These are phyloP conservation scores for Umbelopsis ramanniana DNA, from an alignment of 192 early-diverging fungal genomes.

Conservation along the genomic window DNA sequence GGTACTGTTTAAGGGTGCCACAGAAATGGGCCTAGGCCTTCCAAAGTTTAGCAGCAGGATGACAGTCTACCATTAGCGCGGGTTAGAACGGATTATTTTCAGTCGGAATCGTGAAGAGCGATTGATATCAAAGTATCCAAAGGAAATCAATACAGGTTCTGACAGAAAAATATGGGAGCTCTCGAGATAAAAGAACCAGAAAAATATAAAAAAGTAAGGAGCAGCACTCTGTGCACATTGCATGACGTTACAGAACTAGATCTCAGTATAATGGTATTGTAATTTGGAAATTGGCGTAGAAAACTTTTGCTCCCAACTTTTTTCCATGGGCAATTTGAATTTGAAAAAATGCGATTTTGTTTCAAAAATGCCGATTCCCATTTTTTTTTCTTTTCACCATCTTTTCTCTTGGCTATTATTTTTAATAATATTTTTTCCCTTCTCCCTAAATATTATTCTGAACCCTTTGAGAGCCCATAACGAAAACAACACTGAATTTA, in stretches of 20 bases:
- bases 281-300: conserved; percentile 14
- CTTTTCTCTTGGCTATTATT: conserved; percentile 8
- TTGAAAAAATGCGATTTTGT: conserved; percentile 4
- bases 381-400: conserved; percentile 21
- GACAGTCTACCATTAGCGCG: no score
- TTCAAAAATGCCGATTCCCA: not conserved
- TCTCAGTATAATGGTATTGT: not conserved
- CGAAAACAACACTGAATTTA: not conserved
- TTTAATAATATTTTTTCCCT: not conserved
- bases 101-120: no score
- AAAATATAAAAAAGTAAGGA: not conserved
- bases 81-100: no score
- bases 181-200: no score
- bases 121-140: no score
- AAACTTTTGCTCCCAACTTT: not conserved
- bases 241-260: not conserved
- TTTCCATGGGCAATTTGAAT: conserved; percentile 22
- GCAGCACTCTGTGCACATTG: not conserved
- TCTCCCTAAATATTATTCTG: not conserved
- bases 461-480: not conserved
- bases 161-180: no score
- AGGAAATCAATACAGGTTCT: no score
- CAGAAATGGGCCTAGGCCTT: no score
- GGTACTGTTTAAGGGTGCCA: no score
- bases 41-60: no score